These are phyloP conservation scores for Haematococcus lacustris DNA, from an alignment of 139 green algal genomes.

Conservation along the genomic window DNA sequence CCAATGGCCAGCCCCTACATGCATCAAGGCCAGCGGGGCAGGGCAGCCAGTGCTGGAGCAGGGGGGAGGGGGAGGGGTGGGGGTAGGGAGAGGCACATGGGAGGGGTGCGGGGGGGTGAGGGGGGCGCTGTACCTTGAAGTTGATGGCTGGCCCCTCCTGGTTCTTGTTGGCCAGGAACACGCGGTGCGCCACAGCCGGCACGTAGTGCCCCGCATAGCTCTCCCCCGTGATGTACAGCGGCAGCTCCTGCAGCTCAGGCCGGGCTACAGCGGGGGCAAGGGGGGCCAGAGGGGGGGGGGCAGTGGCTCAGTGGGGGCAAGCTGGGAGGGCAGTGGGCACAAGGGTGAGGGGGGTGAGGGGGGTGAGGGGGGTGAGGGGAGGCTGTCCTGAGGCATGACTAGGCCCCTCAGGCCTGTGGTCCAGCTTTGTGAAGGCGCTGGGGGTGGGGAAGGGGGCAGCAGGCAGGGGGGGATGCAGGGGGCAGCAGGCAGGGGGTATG, in stretches of 20 bases:
- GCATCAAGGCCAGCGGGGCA: too few species aligned
- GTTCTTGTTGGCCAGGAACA: slow-evolving; percentile 48
- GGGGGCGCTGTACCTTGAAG: slow-evolving; percentile 26
- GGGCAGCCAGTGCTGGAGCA: too few species aligned
- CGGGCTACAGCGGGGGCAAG: slow-evolving; percentile 26
- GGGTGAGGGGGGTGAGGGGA: not conserved
- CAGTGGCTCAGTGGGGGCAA: too few species aligned
- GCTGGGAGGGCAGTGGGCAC: not conserved
- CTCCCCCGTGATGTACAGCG: slow-evolving; percentile 84
- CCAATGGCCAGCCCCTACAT: slow-evolving; percentile 69
- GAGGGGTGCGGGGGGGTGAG: not conserved
- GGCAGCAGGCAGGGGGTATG: too few species aligned
- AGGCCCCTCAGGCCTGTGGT: not conserved
- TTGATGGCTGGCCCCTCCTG: slow-evolving; percentile 39
- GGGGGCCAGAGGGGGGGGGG: not conserved
- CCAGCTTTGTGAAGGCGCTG: not conserved
- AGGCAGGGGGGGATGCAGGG: too few species aligned
- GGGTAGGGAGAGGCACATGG: too few species aligned
- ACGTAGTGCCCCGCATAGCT: slow-evolving; percentile 49
- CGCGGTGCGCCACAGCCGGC: slow-evolving; percentile 51
- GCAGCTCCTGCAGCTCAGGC: slow-evolving; percentile 52
- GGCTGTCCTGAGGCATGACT: not conserved
- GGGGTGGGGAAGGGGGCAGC: too few species aligned
- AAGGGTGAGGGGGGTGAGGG: not conserved
- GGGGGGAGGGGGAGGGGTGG: too few species aligned